These are phyloP conservation scores for Silene noctiflora DNA, from an alignment of 179 eudicot genomes.

Conservation along the genomic window DNA sequence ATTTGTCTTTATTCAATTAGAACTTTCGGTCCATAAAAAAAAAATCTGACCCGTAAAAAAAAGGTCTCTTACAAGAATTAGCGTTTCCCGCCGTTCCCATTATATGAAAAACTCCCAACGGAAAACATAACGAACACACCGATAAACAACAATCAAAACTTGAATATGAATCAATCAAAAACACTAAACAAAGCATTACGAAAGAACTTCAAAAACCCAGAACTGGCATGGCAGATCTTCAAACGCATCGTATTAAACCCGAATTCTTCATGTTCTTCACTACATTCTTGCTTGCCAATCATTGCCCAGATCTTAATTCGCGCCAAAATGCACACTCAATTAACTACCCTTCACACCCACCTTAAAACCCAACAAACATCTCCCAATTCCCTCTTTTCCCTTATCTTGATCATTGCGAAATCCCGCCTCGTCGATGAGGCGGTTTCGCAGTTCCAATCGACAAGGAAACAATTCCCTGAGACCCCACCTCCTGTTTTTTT, in stretches of 20 bases:
- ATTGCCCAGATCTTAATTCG: slow-evolving; percentile 53
- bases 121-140: slow-evolving; percentile 9
- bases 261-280: slow-evolving; percentile 25
- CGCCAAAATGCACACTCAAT: slow-evolving; percentile 60
- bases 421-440: slow-evolving; percentile 47
- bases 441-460: slow-evolving; percentile 51
- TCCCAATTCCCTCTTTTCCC: slow-evolving; percentile 22
- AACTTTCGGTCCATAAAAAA: no score
- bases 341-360: slow-evolving; percentile 47
- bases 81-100: no score
- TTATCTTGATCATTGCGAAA: slow-evolving; percentile 44
- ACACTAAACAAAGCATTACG: slow-evolving; percentile 40
- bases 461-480: slow-evolving; percentile 41
- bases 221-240: slow-evolving; percentile 83
- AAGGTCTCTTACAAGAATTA: not conserved
- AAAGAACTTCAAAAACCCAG: slow-evolving; percentile 59
- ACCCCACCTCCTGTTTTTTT: slow-evolving; percentile 39
- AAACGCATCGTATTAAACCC: slow-evolving; percentile 43
- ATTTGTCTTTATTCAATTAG: no score
- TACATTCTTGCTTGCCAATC: slow-evolving; percentile 36
- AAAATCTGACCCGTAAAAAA: not conserved
- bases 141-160: not conserved
- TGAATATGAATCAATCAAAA: slow-evolving; percentile 30
- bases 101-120: not conserved
- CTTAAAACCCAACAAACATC: slow-evolving; percentile 36